phyloP scores from a whole-genome alignment of 1,284 basidiomycete genomes.

The Schizophyllum commune region DNA sequence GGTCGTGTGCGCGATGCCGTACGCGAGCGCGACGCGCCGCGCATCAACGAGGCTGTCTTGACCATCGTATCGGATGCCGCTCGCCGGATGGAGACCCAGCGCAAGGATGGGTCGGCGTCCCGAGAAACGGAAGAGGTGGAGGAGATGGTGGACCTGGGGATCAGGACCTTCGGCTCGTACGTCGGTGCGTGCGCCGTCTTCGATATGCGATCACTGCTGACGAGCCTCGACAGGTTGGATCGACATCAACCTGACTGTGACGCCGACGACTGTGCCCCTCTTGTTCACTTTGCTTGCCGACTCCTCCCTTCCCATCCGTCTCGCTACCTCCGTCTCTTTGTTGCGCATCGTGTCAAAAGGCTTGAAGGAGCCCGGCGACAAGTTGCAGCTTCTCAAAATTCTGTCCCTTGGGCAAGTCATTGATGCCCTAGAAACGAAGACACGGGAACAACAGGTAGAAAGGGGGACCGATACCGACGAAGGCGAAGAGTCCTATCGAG shows the following conservation, averaged over 20 bases:
- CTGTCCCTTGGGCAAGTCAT: conserved; percentile 80
- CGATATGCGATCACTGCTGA: neutral
- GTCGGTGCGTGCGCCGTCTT: conserved; percentile 61
- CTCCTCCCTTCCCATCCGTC: conserved; percentile 68
- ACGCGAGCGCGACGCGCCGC: conserved; percentile 79
- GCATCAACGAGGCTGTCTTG: conserved; percentile 84
- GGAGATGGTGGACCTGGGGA: conserved; percentile 84
- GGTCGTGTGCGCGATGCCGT: conserved; percentile 83
- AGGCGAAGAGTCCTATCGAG: conserved; percentile 81
- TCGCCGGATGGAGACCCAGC: conserved; percentile 47
- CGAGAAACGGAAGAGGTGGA: conserved; percentile 54
- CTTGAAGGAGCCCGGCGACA: conserved; percentile 87
- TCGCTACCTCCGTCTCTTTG: conserved; percentile 77
- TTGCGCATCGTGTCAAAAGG: conserved; percentile 87
- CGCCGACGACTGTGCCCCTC: conserved; percentile 80
- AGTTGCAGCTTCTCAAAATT: conserved; percentile 86
- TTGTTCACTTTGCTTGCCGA: conserved; percentile 86
- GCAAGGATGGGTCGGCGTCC: conserved; percentile 41
- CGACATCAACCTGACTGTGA: conserved; percentile 94
- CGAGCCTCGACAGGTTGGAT: conserved; percentile 76
- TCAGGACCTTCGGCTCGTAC: conserved; percentile 89
- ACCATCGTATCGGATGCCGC: conserved; percentile 75
- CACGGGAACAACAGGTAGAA: conserved; percentile 58
- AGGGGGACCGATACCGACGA: conserved; percentile 65
- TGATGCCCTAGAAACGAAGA: conserved; percentile 72